Conservation (phyloP, 1,284 basidiomycete genomes). For the Puccinia brachypodii region DNA sequence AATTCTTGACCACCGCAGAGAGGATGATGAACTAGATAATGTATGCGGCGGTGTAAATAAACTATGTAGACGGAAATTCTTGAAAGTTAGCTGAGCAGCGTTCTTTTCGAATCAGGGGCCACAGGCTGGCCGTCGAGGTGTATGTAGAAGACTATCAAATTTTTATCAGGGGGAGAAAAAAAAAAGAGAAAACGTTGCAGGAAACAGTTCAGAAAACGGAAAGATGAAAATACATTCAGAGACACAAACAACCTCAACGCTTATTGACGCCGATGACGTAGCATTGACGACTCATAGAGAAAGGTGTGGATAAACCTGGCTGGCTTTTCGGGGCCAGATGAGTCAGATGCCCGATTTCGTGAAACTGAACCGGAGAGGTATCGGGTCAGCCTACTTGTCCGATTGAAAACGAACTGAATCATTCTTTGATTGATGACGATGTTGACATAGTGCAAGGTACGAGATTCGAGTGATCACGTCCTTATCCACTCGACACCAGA, state of each 20-base stretch:
- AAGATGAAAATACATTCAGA: background rate
- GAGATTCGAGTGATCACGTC: background rate
- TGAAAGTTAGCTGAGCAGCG: background rate
- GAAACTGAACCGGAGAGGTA: background rate
- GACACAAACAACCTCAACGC: background rate
- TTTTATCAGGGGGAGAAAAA: background rate
- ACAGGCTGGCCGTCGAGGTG: background rate
- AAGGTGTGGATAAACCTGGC: background rate
- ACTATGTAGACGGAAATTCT: background rate
- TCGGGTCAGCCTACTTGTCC: background rate
- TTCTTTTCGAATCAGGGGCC: background rate
- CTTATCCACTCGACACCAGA: background rate
- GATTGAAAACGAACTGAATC: background rate
- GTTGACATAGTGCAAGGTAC: background rate
- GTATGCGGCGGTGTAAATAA: background rate
- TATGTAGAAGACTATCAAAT: background rate
- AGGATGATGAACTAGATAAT: too few relatives aligned
- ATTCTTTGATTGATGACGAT: background rate
- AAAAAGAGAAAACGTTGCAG: background rate
- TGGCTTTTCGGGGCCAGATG: background rate
- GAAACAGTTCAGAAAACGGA: background rate
- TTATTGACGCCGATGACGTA: background rate
- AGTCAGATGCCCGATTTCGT: background rate
- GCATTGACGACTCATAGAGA: background rate
- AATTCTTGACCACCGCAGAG: background rate